Conservation (phyloP, 163 green algal species). For the Prototheca stagnorum region DNA sequence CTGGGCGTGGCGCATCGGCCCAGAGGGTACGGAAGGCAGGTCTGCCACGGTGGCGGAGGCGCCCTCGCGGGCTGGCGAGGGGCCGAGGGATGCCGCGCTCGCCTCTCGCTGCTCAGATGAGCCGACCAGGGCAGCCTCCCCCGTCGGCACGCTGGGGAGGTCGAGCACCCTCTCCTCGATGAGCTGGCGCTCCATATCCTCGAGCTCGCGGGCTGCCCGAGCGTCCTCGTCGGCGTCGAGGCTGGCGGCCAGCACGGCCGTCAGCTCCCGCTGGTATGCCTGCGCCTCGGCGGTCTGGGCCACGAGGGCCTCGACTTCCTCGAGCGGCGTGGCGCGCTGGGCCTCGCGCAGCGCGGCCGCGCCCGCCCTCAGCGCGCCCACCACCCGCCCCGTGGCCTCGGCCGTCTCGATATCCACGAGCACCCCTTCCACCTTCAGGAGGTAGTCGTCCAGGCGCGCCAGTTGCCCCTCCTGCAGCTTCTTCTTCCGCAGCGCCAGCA, state of each 20-base stretch:
- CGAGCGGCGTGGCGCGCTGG: slow-evolving; percentile 29
- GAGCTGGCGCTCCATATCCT: slow-evolving; percentile 14
- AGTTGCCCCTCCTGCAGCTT: slow-evolving; percentile 51
- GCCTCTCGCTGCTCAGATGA: too few relatives aligned
- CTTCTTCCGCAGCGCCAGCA: slow-evolving; percentile 68
- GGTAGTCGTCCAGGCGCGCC: slow-evolving; percentile 33
- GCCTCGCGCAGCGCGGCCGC: slow-evolving; percentile 50
- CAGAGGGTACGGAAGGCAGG: too few relatives aligned
- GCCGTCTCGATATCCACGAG: slow-evolving; percentile 62
- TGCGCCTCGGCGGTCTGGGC: slow-evolving; percentile 30
- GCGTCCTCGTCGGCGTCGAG: slow-evolving; percentile 6
- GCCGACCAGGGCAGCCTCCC: too few relatives aligned
- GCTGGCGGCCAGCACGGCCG: slow-evolving; percentile 8
- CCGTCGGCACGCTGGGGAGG: slow-evolving; percentile 7
- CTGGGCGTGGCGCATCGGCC: too few relatives aligned
- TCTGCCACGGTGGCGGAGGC: too few relatives aligned
- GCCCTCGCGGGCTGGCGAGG: too few relatives aligned
- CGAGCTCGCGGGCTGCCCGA: slow-evolving; percentile 16
- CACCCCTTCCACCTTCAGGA: slow-evolving; percentile 75
- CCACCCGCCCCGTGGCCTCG: slow-evolving; percentile 49
- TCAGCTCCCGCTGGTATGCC: slow-evolving; percentile 21
- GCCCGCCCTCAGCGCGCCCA: slow-evolving; percentile 57
- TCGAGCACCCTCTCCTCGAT: slow-evolving; percentile 8
- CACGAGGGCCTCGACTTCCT: slow-evolving; percentile 39
- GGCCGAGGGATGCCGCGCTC: too few relatives aligned